Evolutionary conservation across 805 yeast species (phyloP), one percentile per base, ranked within the genome.

Genomic region (Yarrowia keelungensis): DNA sequence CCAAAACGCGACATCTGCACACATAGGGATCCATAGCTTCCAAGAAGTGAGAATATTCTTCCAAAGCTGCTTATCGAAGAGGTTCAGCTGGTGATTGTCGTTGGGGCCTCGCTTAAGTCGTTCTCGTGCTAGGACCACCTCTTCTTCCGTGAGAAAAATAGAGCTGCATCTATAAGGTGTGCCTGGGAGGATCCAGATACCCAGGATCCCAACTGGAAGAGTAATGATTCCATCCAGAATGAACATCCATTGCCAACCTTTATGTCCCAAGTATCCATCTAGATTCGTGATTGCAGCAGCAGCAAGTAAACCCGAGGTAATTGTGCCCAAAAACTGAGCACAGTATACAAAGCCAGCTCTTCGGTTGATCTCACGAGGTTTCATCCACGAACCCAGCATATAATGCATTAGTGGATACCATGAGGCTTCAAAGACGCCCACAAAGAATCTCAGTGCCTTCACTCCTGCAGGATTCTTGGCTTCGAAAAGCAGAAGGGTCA

Each of bases 261-360:
- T 42, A 14, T 42, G 46, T 5, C 46, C 46, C 46, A n/a, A n/a
- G 46, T 42, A n/a, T 5, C 46, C 46, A n/a, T 42, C 46, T 5
- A 42, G 46, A 42, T 42, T 12, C 0, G 46, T 42, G 11, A 42
- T n/a, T 9, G 46, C 14, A 42, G 46, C 46, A n/a, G 46, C 46
- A 2, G 46, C 46, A 11, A 42, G 9, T n/a, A 42, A n/a, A 3
- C 46, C 46, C 19, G 46, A 42, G 19, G 46, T 42, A 19, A 42
- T 42, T n/a, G 46, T 42, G 11, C 46, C 46, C 16, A 42, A 19
- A 11, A 42, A 42, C 19, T 42, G 46, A 42, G 46, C 46, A 8
- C 46, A 42, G 19, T 42, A 42, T n/a, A 42, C 46, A n/a, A 42
- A 42, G 19, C 46, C 46, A 42, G 46, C 46, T 42, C 46, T 42